Percentiles rank a stretch among this genome's conserved stretches.
These are phyloP conservation scores for Cylindrotheca closterium DNA, from an alignment of 108 stramenopile genomes.

Conservation along the genomic window DNA sequence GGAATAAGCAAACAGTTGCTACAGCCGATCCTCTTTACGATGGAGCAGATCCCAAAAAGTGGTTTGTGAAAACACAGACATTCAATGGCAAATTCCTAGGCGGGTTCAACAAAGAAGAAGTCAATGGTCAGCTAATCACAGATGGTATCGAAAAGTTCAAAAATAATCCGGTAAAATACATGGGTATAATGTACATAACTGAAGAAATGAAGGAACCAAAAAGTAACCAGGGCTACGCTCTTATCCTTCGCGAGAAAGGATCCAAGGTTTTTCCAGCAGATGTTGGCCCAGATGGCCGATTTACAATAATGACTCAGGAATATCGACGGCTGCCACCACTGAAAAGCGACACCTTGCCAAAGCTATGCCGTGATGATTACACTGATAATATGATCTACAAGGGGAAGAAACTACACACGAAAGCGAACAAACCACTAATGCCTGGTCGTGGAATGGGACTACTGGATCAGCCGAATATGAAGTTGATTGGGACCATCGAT, in stretches of 20 bases:
- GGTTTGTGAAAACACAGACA: constrained; percentile 21
- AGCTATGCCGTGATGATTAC: constrained; percentile 14
- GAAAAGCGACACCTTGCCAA: constrained; percentile 6
- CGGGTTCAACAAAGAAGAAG: constrained; percentile 13
- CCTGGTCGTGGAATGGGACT: constrained; percentile 49
- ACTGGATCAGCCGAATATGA: constrained; percentile 27
- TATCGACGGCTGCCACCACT: constrained; percentile 16
- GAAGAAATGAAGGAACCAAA: neutral
- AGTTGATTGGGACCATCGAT: constrained; percentile 38
- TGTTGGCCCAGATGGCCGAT: neutral
- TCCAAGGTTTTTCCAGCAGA: constrained; percentile 2
- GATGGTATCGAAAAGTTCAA: constrained; percentile 20
- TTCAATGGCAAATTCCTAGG: constrained; percentile 18
- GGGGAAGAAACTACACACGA: constrained; percentile 18
- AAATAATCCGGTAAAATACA: constrained; percentile 17
- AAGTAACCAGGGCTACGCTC: constrained; percentile 1
- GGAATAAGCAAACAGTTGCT: neutral
- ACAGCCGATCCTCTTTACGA: neutral
- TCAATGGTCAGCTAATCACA: constrained; percentile 13
- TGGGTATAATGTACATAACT: constrained; percentile 26
- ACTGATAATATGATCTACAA: constrained; percentile 18
- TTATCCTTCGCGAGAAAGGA: constrained; percentile 3
- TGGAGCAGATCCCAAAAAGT: constrained; percentile 18
- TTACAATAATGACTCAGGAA: constrained; percentile 6
- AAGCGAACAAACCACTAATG: constrained; percentile 11